Percentiles rank a stretch among this genome's conserved stretches.
Evolutionary conservation across 2,329 filamentous ascomycete species (phyloP).

Genomic region (Colletotrichum aenigma): DNA sequence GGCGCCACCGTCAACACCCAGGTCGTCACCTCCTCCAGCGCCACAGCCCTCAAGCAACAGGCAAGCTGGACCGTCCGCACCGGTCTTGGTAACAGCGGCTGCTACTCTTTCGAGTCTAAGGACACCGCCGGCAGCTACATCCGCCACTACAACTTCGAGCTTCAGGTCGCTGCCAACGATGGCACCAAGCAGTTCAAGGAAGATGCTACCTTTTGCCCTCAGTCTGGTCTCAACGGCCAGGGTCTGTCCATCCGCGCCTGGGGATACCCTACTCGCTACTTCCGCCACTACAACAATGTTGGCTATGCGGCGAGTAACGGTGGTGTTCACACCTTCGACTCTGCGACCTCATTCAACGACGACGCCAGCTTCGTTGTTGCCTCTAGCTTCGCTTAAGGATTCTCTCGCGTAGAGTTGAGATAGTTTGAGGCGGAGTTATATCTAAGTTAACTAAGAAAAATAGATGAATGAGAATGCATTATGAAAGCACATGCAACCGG

Average conservation of each 20-base stretch:
- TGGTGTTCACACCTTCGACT: conserved; percentile 60
- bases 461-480: neutral
- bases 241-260: conserved; percentile 60
- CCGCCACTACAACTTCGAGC: conserved; percentile 58
- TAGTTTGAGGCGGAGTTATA: neutral
- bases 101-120: conserved; percentile 64
- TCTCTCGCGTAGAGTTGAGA: rapidly evolving
- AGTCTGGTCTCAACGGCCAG: conserved; percentile 52
- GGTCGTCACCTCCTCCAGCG: conserved; percentile 55
- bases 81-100: conserved; percentile 60
- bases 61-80: conserved; percentile 58
- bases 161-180: conserved; percentile 55
- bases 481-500: neutral
- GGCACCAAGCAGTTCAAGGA: conserved; percentile 60
- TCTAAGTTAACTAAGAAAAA: neutral
- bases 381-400: conserved; percentile 29
- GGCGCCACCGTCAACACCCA: conserved; percentile 57
- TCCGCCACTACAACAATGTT: conserved; percentile 57
- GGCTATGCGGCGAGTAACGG: conserved; percentile 57
- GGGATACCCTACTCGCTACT: conserved; percentile 63
- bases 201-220: conserved; percentile 67
- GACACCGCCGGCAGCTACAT: conserved; percentile 64
- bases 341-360: conserved; percentile 49
- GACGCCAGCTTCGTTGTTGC: conserved; percentile 58
- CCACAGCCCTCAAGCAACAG: conserved; percentile 51